Conservation (phyloP, 257 asterid genomes). For the Marsdenia floribunda region DNA sequence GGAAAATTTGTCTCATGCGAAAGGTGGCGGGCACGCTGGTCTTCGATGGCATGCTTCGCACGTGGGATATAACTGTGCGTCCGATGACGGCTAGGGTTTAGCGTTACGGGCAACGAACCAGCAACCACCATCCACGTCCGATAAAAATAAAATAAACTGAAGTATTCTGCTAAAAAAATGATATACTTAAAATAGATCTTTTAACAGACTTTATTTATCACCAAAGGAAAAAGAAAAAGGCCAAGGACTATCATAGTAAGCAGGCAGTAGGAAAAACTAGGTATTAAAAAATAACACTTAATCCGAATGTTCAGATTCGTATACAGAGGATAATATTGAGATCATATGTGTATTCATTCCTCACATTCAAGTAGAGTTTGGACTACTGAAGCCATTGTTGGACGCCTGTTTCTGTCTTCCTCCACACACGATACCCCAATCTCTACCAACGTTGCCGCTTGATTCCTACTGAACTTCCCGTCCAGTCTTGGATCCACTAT, state of each 20-base stretch:
- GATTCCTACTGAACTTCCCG: conserved; percentile 41
- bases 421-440: conserved; percentile 51
- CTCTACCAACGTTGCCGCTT: conserved; percentile 37
- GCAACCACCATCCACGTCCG: background rate
- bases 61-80: conserved; percentile 28
- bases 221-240: too few relatives aligned
- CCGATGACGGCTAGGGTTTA: conserved; percentile 33
- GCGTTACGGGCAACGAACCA: background rate
- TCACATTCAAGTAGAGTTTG: conserved; percentile 45
- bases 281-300: background rate
- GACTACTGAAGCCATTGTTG: conserved; percentile 64
- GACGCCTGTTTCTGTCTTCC: conserved; percentile 57
- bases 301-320: background rate
- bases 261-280: too few relatives aligned
- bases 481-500: conserved; percentile 57
- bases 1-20: conserved; percentile 1
- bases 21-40: conserved; percentile 34
- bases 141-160: background rate
- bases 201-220: too few relatives aligned
- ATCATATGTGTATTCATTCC: conserved; percentile 6
- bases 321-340: background rate
- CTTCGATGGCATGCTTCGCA: conserved; percentile 15
- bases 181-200: too few relatives aligned
- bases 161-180: too few relatives aligned
- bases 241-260: too few relatives aligned